A percentile compares a stretch with the other conserved stretches of the same genome.
phyloP scores from a whole-genome alignment of 2,329 filamentous ascomycete species.

The Paecilomyces sp. region DNA sequence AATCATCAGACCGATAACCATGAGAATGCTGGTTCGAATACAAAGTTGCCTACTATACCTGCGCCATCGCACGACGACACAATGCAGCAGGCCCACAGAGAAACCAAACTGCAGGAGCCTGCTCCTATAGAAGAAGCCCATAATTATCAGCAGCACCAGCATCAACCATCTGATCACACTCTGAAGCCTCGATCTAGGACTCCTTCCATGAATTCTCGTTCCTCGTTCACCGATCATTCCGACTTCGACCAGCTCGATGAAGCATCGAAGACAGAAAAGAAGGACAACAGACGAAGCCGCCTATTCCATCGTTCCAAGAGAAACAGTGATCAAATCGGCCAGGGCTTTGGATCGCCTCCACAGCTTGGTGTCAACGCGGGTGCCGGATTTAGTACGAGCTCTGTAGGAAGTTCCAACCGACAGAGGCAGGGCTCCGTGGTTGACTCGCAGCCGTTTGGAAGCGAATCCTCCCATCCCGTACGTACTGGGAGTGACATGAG shows the following conservation, averaged over 20 bases:
- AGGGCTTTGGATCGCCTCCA: slow-evolving; percentile 37
- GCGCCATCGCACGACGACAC: slow-evolving; percentile 19
- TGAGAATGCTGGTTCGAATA: slow-evolving; percentile 25
- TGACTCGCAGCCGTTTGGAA: slow-evolving; percentile 33
- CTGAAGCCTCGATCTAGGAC: slow-evolving; percentile 67
- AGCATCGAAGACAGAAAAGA: slow-evolving; percentile 47
- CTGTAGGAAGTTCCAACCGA: slow-evolving; percentile 54
- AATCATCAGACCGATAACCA: slow-evolving; percentile 18
- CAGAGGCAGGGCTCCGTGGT: slow-evolving; percentile 39
- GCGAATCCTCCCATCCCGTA: slow-evolving; percentile 29
- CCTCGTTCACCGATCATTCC: slow-evolving; percentile 69
- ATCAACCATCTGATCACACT: slow-evolving; percentile 41
- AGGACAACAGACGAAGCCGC: slow-evolving; percentile 66
- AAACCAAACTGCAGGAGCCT: slow-evolving; percentile 33
- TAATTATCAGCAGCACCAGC: slow-evolving; percentile 18
- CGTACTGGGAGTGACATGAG: slow-evolving; percentile 32
- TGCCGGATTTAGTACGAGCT: slow-evolving; percentile 61
- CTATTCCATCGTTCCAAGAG: slow-evolving; percentile 57
- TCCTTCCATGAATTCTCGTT: slow-evolving; percentile 66
- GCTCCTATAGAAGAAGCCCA: slow-evolving; percentile 10
- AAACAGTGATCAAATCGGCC: slow-evolving; percentile 47
- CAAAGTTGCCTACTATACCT: slow-evolving; percentile 22
- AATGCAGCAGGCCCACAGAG: slow-evolving; percentile 8
- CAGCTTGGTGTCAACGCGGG: slow-evolving; percentile 56
- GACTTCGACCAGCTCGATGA: slow-evolving; percentile 71